phyloP scores from a whole-genome alignment of 768 basidiomycete species.

The Boletus rufocinnamomeus region DNA sequence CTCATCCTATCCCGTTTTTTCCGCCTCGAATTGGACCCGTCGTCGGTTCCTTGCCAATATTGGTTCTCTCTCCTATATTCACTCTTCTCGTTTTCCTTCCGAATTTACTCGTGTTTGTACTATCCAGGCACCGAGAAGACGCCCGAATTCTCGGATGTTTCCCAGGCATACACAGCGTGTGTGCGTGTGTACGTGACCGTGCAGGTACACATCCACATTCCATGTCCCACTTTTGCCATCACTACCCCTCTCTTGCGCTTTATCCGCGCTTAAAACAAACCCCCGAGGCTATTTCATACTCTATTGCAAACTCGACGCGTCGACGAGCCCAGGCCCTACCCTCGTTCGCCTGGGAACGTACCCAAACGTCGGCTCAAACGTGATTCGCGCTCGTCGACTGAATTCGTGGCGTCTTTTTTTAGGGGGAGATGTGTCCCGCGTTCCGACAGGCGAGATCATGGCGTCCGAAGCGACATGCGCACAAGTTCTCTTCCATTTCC shows the following conservation, averaged over 20 bases:
- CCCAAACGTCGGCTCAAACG: not conserved
- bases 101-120: slow-evolving; percentile 16
- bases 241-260: not conserved
- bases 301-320: not conserved
- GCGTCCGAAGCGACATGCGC: not conserved
- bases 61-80: not conserved
- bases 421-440: not conserved
- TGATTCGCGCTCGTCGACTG: slow-evolving; percentile 5
- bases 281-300: not conserved
- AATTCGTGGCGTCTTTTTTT: not conserved
- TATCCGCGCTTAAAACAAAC: not conserved
- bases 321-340: not conserved
- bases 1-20: not conserved
- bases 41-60: slow-evolving; percentile 1
- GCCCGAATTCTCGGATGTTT: not conserved
- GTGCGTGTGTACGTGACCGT: not conserved
- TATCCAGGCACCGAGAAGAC: slow-evolving; percentile 20
- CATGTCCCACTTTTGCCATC: not conserved
- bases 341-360: not conserved
- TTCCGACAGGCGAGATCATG: not conserved
- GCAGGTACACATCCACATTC: not conserved
- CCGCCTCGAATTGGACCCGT: slow-evolving; percentile 3
- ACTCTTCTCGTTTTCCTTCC: not conserved
- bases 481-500: not conserved
- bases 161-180: slow-evolving; percentile 3